Conservation (phyloP, 148 eudicot genomes). For the Camellia lanceoleosa region DNA sequence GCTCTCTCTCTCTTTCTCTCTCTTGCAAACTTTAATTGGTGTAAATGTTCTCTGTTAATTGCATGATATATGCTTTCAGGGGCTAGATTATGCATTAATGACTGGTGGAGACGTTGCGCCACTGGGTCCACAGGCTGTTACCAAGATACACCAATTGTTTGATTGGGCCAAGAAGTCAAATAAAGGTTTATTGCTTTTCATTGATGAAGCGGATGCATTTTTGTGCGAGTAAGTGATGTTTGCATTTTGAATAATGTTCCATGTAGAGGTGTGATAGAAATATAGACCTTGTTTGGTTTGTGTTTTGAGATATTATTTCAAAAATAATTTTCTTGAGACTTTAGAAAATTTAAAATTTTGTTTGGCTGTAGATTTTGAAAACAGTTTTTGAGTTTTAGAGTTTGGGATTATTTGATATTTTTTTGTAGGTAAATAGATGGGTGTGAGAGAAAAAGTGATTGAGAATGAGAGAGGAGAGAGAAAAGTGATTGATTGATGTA, state of each 20-base stretch:
- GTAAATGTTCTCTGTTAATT: constrained; percentile 5
- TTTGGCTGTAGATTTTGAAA: no score
- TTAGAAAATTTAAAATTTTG: no score
- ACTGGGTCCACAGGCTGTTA: constrained; percentile 96
- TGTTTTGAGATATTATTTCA: no score
- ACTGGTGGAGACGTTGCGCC: constrained; percentile 99
- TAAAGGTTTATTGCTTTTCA: constrained; percentile 79
- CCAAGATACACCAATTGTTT: constrained; percentile 94
- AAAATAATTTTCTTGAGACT: no score
- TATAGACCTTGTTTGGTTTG: no score
- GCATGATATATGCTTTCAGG: constrained; percentile 42
- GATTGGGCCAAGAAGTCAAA: constrained; percentile 97
- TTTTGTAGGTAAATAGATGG: no score
- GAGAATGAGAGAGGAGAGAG: neutral
- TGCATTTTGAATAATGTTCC: neutral
- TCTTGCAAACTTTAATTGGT: neutral
- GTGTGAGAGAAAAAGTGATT: no score
- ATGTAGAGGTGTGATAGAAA: neutral
- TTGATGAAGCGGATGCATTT: constrained; percentile 99
- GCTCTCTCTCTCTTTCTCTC: constrained; percentile 18
- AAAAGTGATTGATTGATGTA: no score
- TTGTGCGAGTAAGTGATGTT: constrained; percentile 89
- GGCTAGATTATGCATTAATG: constrained; percentile 98
- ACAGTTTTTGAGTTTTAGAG: no score
- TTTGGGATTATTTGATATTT: no score